phyloP scores from a whole-genome alignment of 2,329 filamentous ascomycete genomes.

The Fusarium liriodendri region DNA sequence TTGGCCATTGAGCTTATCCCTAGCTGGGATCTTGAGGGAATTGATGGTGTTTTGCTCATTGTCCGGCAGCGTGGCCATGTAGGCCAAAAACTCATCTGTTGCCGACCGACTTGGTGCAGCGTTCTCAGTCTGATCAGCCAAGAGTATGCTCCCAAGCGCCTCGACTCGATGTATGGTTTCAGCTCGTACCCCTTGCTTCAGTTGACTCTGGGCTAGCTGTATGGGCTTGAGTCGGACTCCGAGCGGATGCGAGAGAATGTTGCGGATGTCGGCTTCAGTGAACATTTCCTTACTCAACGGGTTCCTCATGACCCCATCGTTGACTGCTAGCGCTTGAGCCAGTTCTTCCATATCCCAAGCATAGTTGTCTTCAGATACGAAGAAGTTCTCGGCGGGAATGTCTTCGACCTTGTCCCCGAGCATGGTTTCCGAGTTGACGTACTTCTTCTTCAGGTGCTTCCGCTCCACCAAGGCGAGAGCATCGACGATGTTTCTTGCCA shows the following conservation, averaged over 20 bases:
- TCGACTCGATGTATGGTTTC: neutral
- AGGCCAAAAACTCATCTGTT: constrained; percentile 1
- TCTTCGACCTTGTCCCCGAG: neutral
- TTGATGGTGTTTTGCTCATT: constrained; percentile 1
- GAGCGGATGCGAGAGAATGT: neutral
- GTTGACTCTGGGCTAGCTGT: neutral
- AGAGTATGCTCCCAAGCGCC: neutral
- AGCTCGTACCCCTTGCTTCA: neutral
- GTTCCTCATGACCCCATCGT: constrained; percentile 4
- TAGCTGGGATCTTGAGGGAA: constrained; percentile 1
- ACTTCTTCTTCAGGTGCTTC: constrained; percentile 4
- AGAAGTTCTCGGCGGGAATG: neutral
- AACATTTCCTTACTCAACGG: constrained; percentile 2
- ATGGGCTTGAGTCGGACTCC: neutral
- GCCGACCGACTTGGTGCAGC: constrained; percentile 1
- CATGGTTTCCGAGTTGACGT: constrained; percentile 1
- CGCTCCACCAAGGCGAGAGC: neutral
- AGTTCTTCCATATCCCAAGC: constrained; percentile 3
- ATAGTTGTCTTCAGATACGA: neutral
- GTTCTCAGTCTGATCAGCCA: neutral
- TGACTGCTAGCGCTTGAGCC: neutral
- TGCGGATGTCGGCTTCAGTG: neutral
- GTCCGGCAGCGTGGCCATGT: neutral
- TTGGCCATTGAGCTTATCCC: neutral
- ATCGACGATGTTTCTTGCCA: neutral